Evolutionary conservation across 306 rosid genomes (phyloP).

Genomic region (Adenanthera pavonina): DNA sequence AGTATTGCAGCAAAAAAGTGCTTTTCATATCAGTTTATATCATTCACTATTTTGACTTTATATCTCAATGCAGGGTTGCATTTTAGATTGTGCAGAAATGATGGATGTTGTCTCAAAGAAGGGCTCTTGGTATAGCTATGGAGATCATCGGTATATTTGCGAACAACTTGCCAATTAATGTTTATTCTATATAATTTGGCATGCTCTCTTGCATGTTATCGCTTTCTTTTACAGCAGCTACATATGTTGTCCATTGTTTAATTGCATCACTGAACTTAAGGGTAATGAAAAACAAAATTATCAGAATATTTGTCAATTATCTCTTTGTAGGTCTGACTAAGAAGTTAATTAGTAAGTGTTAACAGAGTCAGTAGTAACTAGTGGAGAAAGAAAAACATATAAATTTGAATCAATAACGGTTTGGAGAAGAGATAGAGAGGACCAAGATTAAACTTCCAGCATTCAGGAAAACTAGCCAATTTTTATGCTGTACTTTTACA

Average conservation of each 20-base stretch:
- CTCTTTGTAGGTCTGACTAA: neutral
- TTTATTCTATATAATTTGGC: neutral
- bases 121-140: constrained; percentile 98
- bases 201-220: constrained; percentile 22
- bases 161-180: constrained; percentile 32
- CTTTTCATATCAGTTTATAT: constrained; percentile 16
- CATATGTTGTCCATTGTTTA: neutral
- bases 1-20: constrained; percentile 38
- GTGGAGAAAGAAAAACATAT: neutral
- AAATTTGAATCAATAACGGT: neutral
- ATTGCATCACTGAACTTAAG: neutral
- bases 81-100: constrained; percentile 94
- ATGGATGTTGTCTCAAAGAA: constrained; percentile 81
- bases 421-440: constrained; percentile 2
- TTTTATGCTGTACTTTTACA: neutral
- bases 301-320: too few species aligned
- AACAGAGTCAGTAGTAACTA: neutral
- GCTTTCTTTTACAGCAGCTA: neutral
- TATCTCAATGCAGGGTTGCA: constrained; percentile 79
- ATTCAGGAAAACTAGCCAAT: neutral
- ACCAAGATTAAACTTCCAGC: neutral
- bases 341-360: neutral
- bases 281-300: neutral
- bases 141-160: constrained; percentile 78
- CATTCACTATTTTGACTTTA: constrained; percentile 37